These are phyloP conservation scores for Tulasnella sp. DNA, from an alignment of 768 basidiomycete species.

Conservation along the genomic window DNA sequence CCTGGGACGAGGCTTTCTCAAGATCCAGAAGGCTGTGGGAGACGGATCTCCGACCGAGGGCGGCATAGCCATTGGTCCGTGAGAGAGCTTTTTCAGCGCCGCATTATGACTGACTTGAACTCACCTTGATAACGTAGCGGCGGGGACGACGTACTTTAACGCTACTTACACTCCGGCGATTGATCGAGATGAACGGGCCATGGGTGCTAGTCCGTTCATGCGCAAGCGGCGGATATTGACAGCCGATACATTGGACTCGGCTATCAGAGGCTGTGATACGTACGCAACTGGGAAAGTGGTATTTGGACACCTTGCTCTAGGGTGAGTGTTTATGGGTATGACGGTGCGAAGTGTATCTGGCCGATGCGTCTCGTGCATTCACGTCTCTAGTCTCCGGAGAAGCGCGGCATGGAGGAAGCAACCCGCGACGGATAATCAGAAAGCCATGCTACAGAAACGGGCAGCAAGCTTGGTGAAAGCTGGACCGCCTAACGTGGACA, in stretches of 20 bases:
- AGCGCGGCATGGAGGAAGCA: conserved; percentile 55
- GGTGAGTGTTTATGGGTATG: conserved; percentile 32
- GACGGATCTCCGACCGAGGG: not conserved
- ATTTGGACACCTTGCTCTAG: conserved; percentile 36
- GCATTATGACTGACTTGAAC: not conserved
- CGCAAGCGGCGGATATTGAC: conserved; percentile 43
- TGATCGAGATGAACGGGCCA: not conserved
- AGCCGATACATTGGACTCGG: conserved; percentile 45
- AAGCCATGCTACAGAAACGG: conserved; percentile 43
- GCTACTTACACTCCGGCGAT: conserved; percentile 46
- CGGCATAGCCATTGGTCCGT: too few relatives aligned
- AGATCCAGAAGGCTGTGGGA: conserved; percentile 34
- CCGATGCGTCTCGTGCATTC: not conserved
- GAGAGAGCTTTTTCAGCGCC: too few relatives aligned
- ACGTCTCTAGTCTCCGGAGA: conserved; percentile 41
- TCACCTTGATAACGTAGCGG: not conserved
- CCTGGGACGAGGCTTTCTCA: conserved; percentile 56
- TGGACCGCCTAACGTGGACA: not conserved
- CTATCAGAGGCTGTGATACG: conserved; percentile 59
- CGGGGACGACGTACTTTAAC: conserved; percentile 30
- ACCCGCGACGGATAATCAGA: conserved; percentile 54
- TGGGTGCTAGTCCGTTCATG: conserved; percentile 31
- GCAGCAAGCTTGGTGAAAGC: conserved; percentile 26
- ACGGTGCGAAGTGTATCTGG: not conserved
- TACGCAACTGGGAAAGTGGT: conserved; percentile 45